Base-by-base conservation (phyloP, 1,139 yeast genomes). In the Torulaspora globosa region DNA sequence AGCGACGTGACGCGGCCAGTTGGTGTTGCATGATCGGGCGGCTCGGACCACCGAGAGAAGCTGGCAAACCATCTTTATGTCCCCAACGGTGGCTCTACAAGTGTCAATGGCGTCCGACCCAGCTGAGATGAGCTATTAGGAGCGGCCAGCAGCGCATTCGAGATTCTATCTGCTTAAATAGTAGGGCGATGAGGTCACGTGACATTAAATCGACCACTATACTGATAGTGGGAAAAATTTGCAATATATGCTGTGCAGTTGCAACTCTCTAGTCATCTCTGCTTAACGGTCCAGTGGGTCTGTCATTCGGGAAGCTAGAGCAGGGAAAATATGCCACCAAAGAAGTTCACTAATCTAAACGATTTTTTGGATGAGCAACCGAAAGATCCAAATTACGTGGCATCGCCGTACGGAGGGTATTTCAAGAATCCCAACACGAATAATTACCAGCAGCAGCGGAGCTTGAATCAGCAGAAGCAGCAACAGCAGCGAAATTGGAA, bases 341-440 rank as follows among this genome's bases (percentile, higher is more conserved):
- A 64, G 57, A 63, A 64, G 49, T 60, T 61, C 39, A 58, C 56
- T 43, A 53, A 55, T 41, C 50, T 64, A 42, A 59, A 60, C 43
- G 59, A 55, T 35, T 62, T 58, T 41, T 44, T 63, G 44, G 63
- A 54, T 39, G 60, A 59, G 10, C 63, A 62, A 39, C 60, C 63
- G 27, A 54, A 55, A 39, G 65, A 60, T 41, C 59, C 63, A 41
- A 58, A 51, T 45, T 43, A 49, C 40, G 63, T 59, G 35, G 50
- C 61, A 26, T 62, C 67, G 9, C 67, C 67, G 35, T 63, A 50
- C 39, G 68, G 67, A 42, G 67, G 67, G 11, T 60, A 57, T 41
- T 64, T 62, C 44, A 60, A 58, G 44, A 57, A 56, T 38, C 43
- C 50, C 24, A 56, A 52, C 26, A 48, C 50, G 26, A 46, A 48